Conservation (phyloP, 306 rosid species). For the Pueraria montana region DNA sequence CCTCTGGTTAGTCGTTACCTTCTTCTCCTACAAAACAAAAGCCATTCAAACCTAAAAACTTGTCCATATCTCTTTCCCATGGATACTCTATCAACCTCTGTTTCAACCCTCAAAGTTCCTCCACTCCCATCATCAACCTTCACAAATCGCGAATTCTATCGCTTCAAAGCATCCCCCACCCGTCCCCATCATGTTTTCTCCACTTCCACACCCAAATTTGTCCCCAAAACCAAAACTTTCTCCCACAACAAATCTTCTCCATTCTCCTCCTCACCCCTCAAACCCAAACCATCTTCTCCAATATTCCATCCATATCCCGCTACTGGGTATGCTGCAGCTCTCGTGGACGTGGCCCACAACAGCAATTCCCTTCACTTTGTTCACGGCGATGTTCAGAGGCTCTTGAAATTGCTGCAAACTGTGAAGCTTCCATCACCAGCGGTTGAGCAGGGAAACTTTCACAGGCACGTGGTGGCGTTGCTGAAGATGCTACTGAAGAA, state of each 20-base stretch:
- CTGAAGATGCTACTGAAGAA: conserved; percentile 74
- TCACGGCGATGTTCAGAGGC: conserved; percentile 62
- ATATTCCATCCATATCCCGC: conserved; percentile 59
- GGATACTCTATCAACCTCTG: conserved; percentile 79
- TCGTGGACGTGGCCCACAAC: conserved; percentile 67
- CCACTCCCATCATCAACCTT: conserved; percentile 42
- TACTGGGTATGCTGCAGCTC: conserved; percentile 85
- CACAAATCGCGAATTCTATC: conserved; percentile 58
- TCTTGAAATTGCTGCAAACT: conserved; percentile 57
- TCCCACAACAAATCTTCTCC: not conserved
- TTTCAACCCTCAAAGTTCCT: conserved; percentile 66
- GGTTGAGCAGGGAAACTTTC: conserved; percentile 57
- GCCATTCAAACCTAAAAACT: not conserved
- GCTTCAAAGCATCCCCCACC: conserved; percentile 50
- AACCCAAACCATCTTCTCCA: conserved; percentile 39
- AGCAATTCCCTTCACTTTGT: conserved; percentile 66
- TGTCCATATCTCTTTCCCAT: conserved; percentile 50
- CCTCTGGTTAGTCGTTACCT: not conserved
- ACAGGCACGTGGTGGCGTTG: conserved; percentile 63
- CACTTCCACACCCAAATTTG: conserved; percentile 43
- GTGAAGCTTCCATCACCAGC: conserved; percentile 37
- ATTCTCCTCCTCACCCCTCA: conserved; percentile 46
- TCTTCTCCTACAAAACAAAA: conserved; percentile 2
- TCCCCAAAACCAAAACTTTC: conserved; percentile 55
- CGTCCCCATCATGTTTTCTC: conserved; percentile 53